A percentile compares a stretch with the other conserved stretches of the same genome.
These are phyloP conservation scores for Blechomonas ayalai DNA, from an alignment of 208 protist genomes.

Conservation along the genomic window DNA sequence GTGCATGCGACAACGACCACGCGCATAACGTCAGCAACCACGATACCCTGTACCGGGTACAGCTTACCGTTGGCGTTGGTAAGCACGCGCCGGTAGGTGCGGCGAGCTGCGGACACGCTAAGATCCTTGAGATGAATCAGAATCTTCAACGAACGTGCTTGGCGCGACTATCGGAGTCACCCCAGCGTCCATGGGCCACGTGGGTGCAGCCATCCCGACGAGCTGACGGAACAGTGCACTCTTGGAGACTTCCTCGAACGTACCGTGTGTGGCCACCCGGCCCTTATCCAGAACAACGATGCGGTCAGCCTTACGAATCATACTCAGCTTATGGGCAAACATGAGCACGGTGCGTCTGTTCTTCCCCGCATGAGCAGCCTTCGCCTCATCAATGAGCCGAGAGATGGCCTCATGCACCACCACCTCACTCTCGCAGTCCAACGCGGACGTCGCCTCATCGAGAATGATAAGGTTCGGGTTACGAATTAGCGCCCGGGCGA, in stretches of 20 bases:
- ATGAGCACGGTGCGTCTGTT: constrained; percentile 70
- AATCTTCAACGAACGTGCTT: no score
- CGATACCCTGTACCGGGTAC: no score
- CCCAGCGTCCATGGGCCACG: no score
- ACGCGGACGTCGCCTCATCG: constrained; percentile 90
- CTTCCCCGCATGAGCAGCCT: constrained; percentile 23
- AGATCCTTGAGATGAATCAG: no score
- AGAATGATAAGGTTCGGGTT: constrained; percentile 86
- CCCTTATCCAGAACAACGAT: constrained; percentile 86
- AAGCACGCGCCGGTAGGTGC: no score
- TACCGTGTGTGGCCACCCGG: constrained; percentile 55
- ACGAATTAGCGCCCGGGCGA: constrained; percentile 85
- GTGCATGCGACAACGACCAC: no score
- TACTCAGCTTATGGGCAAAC: constrained; percentile 85
- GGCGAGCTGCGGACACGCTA: no score
- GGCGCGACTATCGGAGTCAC: no score
- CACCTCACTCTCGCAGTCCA: constrained; percentile 87
- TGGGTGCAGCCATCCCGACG: no score
- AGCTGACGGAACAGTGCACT: constrained; percentile 60
- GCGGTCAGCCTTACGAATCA: constrained; percentile 82
- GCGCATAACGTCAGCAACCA: no score
- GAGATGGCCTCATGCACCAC: constrained; percentile 84
- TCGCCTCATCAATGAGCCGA: constrained; percentile 61
- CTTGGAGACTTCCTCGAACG: constrained; percentile 51
- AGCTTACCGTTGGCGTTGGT: no score